Base-by-base conservation (phyloP, 2,329 filamentous ascomycete species). In the Onygena corvina region DNA sequence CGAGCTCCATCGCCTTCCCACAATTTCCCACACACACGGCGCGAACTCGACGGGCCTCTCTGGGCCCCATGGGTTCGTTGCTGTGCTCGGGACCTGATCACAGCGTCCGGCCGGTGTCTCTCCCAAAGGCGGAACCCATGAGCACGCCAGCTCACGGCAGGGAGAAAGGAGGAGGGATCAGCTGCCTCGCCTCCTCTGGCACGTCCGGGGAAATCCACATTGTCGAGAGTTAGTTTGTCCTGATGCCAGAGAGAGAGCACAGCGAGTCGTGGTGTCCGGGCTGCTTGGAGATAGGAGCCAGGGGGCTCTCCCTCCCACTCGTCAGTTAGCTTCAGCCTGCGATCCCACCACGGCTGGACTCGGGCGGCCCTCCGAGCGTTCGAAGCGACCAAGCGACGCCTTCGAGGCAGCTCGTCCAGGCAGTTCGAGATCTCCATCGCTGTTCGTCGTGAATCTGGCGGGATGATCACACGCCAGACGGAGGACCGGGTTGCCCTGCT, bases 321-420 rank as follows among this genome's bases (percentile, higher is more conserved):
- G n/a, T n/a, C n/a, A n/a, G n/a, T n/a, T n/a, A n/a, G n/a, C n/a
- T n/a, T n/a, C n/a, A n/a, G 36, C 25, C 14, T 23, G 9, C 14
- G 12, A 25, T 23, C 11, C 36, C 16, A 12, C 35, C 35, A 40
- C 36, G 36, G 36, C 36, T 42, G 36, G 36, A 42, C 36, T 42
- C 36, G 36, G 36, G 21, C 36, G n/a, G n/a, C n/a, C n/a, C n/a
- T n/a, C n/a, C n/a, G 29, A 31, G 34, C 14, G 18, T n/a, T n/a
- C n/a, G 12, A 16, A 7, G 2, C 33, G 14, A 35, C n/a, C 34
- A 36, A n/a, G n/a, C n/a, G n/a, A n/a, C n/a, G n/a, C n/a, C n/a
- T n/a, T n/a, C n/a, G n/a, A n/a, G n/a, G n/a, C n/a, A n/a, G n/a
- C n/a, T n/a, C n/a, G n/a, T n/a, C n/a, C n/a, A n/a, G n/a, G n/a